A percentile compares a stretch with the other conserved stretches of the same genome.
These are phyloP conservation scores for Spathaspora arborariae DNA, from an alignment of 805 yeast species.

Conservation along the genomic window DNA sequence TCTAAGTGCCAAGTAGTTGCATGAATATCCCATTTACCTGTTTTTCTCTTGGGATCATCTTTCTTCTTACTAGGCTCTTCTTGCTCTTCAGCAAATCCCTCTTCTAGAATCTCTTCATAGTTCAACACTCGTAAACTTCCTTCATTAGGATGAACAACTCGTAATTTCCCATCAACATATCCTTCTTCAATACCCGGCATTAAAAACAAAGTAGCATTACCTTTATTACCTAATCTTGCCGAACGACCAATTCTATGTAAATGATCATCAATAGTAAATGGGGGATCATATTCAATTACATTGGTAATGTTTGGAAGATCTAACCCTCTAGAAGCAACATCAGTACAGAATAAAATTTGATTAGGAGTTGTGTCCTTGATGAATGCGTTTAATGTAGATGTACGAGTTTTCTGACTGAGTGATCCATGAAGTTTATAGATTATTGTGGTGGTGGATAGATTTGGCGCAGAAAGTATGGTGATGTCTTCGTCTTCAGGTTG, in stretches of 20 bases:
- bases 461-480: conserved; percentile 49
- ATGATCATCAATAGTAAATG: conserved; percentile 91
- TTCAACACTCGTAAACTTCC: conserved; percentile 30
- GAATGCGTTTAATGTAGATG: conserved; percentile 69
- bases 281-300: conserved; percentile 93
- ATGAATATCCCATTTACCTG: conserved; percentile 78
- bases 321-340: conserved; percentile 95
- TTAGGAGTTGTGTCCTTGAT: conserved; percentile 41
- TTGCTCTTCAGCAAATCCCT: conserved; percentile 36
- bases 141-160: conserved; percentile 36
- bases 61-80: conserved; percentile 26
- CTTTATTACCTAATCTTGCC: conserved; percentile 92
- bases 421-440: conserved; percentile 85
- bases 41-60: conserved; percentile 34
- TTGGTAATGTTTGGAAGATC: conserved; percentile 84
- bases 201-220: conserved; percentile 73
- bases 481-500: conserved; percentile 28
- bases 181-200: conserved; percentile 89
- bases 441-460: conserved; percentile 40
- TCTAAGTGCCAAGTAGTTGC: conserved; percentile 96
- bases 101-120: conserved; percentile 29
- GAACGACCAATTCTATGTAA: conserved; percentile 96
- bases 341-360: conserved; percentile 84
- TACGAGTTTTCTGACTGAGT: conserved; percentile 76
- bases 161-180: conserved; percentile 55